Conservation (phyloP, 176 grass and related monocot genomes). For the Oryza glumipatula region DNA sequence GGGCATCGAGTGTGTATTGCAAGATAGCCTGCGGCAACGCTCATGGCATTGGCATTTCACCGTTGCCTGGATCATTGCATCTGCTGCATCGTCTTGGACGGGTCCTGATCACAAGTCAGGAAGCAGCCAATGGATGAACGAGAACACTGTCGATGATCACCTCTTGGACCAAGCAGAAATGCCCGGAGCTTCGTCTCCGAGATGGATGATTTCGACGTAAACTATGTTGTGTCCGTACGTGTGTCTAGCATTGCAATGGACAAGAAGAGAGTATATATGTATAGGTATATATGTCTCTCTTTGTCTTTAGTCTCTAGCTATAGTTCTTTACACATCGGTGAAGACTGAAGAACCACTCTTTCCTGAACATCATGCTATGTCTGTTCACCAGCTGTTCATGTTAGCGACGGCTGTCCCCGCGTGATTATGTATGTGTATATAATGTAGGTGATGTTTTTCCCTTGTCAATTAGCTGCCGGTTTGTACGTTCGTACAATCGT, state of each 20-base stretch:
- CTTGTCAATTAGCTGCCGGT: constrained; percentile 26
- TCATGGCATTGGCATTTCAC: constrained; percentile 8
- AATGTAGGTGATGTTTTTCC: neutral
- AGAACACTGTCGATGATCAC: neutral
- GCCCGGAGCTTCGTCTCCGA: constrained; percentile 13
- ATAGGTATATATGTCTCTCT: neutral
- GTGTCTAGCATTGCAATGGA: constrained; percentile 12
- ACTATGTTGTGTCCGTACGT: neutral
- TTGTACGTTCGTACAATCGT: constrained; percentile 1
- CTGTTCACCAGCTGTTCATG: neutral
- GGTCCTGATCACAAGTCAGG: neutral
- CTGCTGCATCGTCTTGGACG: constrained; percentile 6
- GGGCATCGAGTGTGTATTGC: neutral
- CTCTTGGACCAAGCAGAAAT: constrained; percentile 18
- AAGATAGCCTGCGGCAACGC: constrained; percentile 4
- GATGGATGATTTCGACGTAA: constrained; percentile 30
- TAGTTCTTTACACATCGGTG: neutral
- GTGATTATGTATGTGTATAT: neutral
- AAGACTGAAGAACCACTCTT: neutral
- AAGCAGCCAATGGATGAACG: constrained; percentile 19
- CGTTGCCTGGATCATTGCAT: constrained; percentile 1
- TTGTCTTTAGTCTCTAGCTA: neutral
- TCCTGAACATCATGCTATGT: neutral
- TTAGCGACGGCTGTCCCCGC: neutral
- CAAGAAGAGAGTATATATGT: neutral